Base-by-base conservation (phyloP, 257 asterid species). In the Salvia miltiorrhiza region DNA sequence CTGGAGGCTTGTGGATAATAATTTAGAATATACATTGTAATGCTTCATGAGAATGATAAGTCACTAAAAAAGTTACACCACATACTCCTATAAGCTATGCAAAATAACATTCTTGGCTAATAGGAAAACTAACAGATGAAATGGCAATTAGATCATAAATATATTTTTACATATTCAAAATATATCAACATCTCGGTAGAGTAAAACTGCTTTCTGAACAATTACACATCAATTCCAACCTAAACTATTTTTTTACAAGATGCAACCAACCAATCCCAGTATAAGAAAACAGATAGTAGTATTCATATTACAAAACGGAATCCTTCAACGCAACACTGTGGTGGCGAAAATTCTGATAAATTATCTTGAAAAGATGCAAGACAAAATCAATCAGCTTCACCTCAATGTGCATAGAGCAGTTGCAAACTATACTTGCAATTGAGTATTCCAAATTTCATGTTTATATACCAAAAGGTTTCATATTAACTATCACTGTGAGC, bases 361-460 rank as follows among this genome's bases (percentile, higher is more conserved):
- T 24, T 19, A 40, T 30, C 6, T 52, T 44, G 21, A 43, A 16
- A 52, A 24, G 21, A 32, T 55, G 53, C 60, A 6, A 2, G 14
- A 26, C n/a, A 32, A 61, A 35, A 40, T 17, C 47, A 26, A 52
- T 21, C 8, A 45, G 44, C 17, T 41, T 33, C 24, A 37, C 40
- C 73, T 47, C 4, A 19, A 39, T 40, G 20, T 24, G 21, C 35
- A 63, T 10, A 33, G 33, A 44, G 23, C 65, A 53, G 49, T 52
- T 44, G 20, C 40, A 63, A 13, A 47, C 68, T 73, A 30, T 58
- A 28, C 21, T 26, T 65, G 30, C 54, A 24, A 32, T 67, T 74
- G 20, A 66, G 35, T 5, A 21, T 14, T 37, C 26, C 23, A 59
- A 19, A 40, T 41, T 54, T 50, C 37, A 47, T 14, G 20, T 63